A percentile compares a stretch with the other conserved stretches of the same genome.
Conservation (phyloP, 352 stramenopile species). For the Globisporangium emineosum region DNA sequence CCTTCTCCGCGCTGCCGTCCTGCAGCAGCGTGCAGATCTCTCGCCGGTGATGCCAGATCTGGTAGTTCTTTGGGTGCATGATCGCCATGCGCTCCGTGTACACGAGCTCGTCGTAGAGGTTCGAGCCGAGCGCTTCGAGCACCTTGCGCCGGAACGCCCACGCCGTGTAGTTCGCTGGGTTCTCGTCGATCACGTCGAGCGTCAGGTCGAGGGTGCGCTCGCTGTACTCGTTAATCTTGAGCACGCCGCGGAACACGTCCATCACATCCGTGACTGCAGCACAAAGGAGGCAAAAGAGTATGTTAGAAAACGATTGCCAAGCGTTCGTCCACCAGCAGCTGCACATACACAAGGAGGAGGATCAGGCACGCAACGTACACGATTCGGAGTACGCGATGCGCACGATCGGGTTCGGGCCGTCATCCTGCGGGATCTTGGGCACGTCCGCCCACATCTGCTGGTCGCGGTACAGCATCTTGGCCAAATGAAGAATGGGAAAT, state of each 20-base stretch:
- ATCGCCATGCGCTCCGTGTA: conserved; percentile 88
- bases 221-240: conserved; percentile 89
- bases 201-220: conserved; percentile 91
- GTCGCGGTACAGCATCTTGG: conserved; percentile 53
- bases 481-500: not conserved
- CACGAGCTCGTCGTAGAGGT: conserved; percentile 64
- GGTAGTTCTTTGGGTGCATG: conserved; percentile 98
- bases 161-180: conserved; percentile 98
- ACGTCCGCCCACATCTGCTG: conserved; percentile 79
- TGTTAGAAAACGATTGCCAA: not conserved
- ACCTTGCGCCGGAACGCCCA: conserved; percentile 94
- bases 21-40: conserved; percentile 87
- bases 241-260: conserved; percentile 94
- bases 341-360: not conserved
- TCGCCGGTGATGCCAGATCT: conserved; percentile 98
- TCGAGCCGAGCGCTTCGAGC: conserved; percentile 75
- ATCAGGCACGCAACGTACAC: conserved; percentile 41
- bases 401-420: conserved; percentile 74
- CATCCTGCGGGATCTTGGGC: conserved; percentile 78
- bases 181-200: conserved; percentile 91
- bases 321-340: not conserved
- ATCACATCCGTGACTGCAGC: conserved; percentile 82
- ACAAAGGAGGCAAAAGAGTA: no score
- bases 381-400: conserved; percentile 70
- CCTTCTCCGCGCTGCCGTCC: conserved; percentile 87